Evolutionary conservation across 2,329 filamentous ascomycete species (phyloP).

Genomic region (Pestalotiopsis sp.): DNA sequence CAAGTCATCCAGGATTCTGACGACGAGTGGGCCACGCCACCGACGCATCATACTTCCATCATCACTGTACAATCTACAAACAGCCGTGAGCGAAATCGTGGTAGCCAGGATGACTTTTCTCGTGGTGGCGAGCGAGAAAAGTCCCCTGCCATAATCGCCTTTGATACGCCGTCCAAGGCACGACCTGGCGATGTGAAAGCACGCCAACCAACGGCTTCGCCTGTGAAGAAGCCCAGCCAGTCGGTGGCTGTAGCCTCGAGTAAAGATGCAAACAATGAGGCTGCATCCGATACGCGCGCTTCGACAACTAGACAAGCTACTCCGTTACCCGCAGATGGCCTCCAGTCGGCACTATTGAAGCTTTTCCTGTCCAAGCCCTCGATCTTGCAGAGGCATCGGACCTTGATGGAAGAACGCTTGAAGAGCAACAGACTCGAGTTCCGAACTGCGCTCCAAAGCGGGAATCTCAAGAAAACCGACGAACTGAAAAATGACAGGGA

Average conservation of each 20-base stretch:
- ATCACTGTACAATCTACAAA: slow-evolving; percentile 27
- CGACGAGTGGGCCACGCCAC: slow-evolving; percentile 53
- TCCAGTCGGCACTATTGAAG: slow-evolving; percentile 37
- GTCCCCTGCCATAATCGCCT: slow-evolving; percentile 21
- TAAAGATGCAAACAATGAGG: not conserved
- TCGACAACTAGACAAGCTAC: slow-evolving; percentile 18
- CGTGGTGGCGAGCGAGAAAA: slow-evolving; percentile 18
- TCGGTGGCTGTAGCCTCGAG: not conserved
- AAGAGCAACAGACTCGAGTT: slow-evolving; percentile 53
- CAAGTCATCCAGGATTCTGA: slow-evolving; percentile 59
- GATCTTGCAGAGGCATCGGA: slow-evolving; percentile 37
- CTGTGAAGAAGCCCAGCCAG: slow-evolving; percentile 18
- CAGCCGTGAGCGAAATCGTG: slow-evolving; percentile 10
- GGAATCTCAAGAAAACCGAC: slow-evolving; percentile 46
- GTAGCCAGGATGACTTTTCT: slow-evolving; percentile 18
- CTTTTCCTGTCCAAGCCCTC: slow-evolving; percentile 38
- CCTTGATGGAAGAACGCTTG: slow-evolving; percentile 44
- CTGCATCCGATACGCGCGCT: slow-evolving; percentile 10
- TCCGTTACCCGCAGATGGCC: slow-evolving; percentile 28
- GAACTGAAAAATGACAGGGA: slow-evolving; percentile 55
- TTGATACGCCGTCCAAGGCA: slow-evolving; percentile 29
- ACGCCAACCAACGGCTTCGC: slow-evolving; percentile 21
- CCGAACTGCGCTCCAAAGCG: slow-evolving; percentile 48
- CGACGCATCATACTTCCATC: slow-evolving; percentile 36
- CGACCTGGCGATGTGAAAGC: slow-evolving; percentile 17